These are phyloP conservation scores for Camellia oleifera DNA, from an alignment of 179 eudicot species.

Conservation along the genomic window DNA sequence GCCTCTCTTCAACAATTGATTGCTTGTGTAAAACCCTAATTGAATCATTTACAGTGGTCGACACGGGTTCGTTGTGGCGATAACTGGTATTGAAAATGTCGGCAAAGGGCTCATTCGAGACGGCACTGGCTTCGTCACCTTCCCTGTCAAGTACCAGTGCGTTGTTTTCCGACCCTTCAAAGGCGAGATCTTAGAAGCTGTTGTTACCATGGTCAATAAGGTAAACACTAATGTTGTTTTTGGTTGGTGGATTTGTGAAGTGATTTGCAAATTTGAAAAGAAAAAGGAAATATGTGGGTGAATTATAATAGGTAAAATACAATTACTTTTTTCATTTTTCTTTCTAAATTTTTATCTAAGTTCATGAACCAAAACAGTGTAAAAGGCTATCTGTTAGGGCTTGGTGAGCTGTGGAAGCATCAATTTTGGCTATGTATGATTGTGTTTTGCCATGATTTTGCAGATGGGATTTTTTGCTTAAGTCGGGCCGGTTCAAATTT, in stretches of 20 bases:
- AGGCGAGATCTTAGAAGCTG: constrained; percentile 94
- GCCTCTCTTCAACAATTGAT: background rate
- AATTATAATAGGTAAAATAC: background rate
- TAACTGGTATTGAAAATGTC: constrained; percentile 85
- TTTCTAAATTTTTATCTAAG: too few relatives aligned
- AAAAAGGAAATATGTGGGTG: too few relatives aligned
- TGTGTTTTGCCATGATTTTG: constrained; percentile 17
- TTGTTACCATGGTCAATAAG: constrained; percentile 98
- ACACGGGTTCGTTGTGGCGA: constrained; percentile 94
- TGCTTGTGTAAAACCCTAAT: background rate
- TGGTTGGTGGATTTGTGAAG: too few relatives aligned
- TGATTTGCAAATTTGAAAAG: too few relatives aligned
- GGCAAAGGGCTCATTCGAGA: constrained; percentile 93
- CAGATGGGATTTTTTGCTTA: constrained; percentile 99
- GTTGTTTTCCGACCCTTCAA: constrained; percentile 94
- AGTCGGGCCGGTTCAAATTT: constrained; percentile 96
- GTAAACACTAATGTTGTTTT: constrained; percentile 23
- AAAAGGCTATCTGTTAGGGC: too few relatives aligned
- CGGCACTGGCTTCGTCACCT: constrained; percentile 93
- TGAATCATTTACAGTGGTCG: constrained; percentile 58
- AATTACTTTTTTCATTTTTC: too few relatives aligned
- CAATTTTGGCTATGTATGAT: background rate
- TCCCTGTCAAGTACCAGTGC: constrained; percentile 88
- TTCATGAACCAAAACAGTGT: too few relatives aligned
- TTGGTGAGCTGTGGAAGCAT: background rate